Evolutionary conservation across 148 eudicot species (phyloP).

Genomic region (Fagopyrum tataricum): DNA sequence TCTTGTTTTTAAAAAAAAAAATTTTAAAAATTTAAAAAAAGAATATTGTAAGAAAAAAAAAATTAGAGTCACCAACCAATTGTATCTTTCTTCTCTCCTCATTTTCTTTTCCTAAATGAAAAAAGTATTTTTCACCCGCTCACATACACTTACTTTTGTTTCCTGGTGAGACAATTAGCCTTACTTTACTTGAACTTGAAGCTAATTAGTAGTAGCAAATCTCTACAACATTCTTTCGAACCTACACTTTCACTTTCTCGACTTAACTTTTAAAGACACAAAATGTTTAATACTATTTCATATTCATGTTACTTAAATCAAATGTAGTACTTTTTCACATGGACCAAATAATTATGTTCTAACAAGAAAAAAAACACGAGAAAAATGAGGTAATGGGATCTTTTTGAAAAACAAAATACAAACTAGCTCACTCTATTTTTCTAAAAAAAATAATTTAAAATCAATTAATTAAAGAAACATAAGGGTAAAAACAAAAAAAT

Average conservation of each 20-base stretch:
- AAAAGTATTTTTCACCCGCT: background rate
- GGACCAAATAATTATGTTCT: too few species aligned
- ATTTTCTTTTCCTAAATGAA: background rate
- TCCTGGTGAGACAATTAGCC: background rate
- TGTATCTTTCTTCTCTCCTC: background rate
- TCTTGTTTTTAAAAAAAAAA: too few species aligned
- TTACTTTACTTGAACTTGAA: conserved; percentile 3
- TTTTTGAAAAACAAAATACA: too few species aligned
- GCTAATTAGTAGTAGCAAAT: background rate
- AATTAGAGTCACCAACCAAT: background rate
- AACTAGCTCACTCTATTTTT: too few species aligned
- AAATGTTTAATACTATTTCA: background rate
- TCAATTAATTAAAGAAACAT: too few species aligned
- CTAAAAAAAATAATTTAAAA: too few species aligned
- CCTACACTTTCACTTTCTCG: background rate
- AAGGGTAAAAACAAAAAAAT: too few species aligned
- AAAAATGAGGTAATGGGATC: too few species aligned
- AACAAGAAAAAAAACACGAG: too few species aligned
- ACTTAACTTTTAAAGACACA: background rate
- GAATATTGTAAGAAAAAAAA: background rate
- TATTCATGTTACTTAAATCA: too few species aligned
- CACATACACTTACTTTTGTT: background rate
- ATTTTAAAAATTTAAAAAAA: too few species aligned
- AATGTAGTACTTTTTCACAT: too few species aligned
- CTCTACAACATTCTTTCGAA: background rate